A percentile compares a stretch with the other conserved stretches of the same genome.
Evolutionary conservation across 78 protist species (phyloP).

Genomic region (Neovahlkampfia damariscottae): DNA sequence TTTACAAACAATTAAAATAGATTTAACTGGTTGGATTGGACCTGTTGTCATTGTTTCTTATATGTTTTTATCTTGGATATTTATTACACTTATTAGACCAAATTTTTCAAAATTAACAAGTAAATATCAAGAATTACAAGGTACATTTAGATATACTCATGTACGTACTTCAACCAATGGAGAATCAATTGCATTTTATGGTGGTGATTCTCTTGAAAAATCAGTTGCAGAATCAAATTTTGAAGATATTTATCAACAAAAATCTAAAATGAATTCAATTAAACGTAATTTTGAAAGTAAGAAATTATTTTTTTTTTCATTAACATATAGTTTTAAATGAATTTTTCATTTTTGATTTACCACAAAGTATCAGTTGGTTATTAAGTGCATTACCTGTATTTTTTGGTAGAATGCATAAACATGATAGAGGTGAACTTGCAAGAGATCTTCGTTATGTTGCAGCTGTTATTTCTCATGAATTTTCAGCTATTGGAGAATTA

Average conservation of each 20-base stretch:
- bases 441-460: neutral
- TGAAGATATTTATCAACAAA: neutral
- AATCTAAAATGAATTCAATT: neutral
- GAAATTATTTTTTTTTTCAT: too few relatives aligned
- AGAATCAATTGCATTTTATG: constrained; percentile 25
- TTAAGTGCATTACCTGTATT: neutral
- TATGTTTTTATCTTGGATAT: neutral
- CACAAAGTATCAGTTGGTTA: neutral
- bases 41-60: neutral
- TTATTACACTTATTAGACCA: neutral
- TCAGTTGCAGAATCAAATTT: neutral
- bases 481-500: neutral
- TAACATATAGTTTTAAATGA: neutral
- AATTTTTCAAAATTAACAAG: neutral
- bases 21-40: neutral
- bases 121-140: constrained; percentile 7
- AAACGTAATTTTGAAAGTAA: too few relatives aligned
- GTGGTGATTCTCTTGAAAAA: constrained; percentile 14
- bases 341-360: neutral
- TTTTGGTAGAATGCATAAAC: neutral
- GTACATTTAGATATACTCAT: constrained; percentile 9
- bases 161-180: constrained; percentile 4
- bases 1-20: too few relatives aligned
- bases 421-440: neutral
- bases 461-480: neutral